A percentile compares a stretch with the other conserved stretches of the same genome.
These are phyloP conservation scores for Aspergillus intermedius DNA, from an alignment of 2,329 filamentous ascomycete species.

Conservation along the genomic window DNA sequence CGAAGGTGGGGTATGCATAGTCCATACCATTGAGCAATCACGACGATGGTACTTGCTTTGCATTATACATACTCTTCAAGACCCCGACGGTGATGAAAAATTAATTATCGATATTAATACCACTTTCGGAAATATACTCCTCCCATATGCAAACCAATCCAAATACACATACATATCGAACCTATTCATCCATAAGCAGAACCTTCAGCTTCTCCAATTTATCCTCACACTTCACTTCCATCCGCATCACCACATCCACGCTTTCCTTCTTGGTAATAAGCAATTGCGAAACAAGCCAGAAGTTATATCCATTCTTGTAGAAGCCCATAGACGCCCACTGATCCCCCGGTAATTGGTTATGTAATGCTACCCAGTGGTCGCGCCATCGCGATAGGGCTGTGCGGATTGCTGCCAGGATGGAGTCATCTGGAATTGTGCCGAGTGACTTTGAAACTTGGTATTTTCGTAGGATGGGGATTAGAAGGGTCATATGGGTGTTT, in stretches of 20 bases:
- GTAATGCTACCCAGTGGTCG: constrained; percentile 30
- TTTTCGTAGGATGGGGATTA: constrained; percentile 22
- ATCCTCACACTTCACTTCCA: constrained; percentile 41
- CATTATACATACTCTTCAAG: too few species aligned
- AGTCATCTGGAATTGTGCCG: constrained; percentile 21
- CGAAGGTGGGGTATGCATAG: constrained; percentile 43
- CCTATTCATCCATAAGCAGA: constrained; percentile 23
- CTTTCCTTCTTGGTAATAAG: constrained; percentile 38
- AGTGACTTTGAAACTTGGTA: constrained; percentile 5
- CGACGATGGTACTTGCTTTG: not conserved
- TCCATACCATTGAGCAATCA: constrained; percentile 5
- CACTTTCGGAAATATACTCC: not conserved
- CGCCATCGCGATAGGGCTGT: constrained; percentile 33
- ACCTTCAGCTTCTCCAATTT: constrained; percentile 38
- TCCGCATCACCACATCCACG: constrained; percentile 38
- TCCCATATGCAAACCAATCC: too few species aligned
- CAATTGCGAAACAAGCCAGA: constrained; percentile 38
- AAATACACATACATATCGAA: not conserved
- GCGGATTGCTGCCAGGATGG: constrained; percentile 25
- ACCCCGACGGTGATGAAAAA: not conserved
- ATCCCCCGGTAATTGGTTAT: constrained; percentile 24
- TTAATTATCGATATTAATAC: not conserved
- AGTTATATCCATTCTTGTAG: constrained; percentile 37
- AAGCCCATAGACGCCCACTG: constrained; percentile 38
- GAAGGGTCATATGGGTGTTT: constrained; percentile 34